These are phyloP conservation scores for Chalaropsis thielavioides DNA, from an alignment of 2,329 filamentous ascomycete species.

Conservation along the genomic window DNA sequence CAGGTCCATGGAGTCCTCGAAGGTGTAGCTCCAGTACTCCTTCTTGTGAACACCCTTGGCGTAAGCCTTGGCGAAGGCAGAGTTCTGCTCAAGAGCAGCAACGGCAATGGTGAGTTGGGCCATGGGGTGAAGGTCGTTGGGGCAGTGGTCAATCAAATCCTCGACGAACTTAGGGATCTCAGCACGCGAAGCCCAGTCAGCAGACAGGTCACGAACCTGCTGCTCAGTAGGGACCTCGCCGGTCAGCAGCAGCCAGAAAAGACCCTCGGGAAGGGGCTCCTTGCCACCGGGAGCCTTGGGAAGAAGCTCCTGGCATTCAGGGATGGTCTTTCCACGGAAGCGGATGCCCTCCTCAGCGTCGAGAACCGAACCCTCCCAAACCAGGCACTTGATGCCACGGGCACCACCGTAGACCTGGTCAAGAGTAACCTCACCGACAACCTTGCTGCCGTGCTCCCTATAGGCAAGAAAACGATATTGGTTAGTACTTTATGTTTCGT, in stretches of 20 bases:
- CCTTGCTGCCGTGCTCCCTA: slow-evolving; percentile 88
- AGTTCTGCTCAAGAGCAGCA: slow-evolving; percentile 96
- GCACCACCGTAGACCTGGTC: slow-evolving; percentile 99
- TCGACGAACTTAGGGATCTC: slow-evolving; percentile 96
- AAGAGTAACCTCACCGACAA: slow-evolving; percentile 92
- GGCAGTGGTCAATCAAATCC: slow-evolving; percentile 99
- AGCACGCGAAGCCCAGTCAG: slow-evolving; percentile 96
- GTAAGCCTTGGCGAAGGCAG: slow-evolving; percentile 94
- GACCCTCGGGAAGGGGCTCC: slow-evolving; percentile 95
- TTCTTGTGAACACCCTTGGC: slow-evolving; percentile 99
- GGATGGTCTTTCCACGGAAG: slow-evolving; percentile 98
- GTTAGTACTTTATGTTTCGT: slow-evolving; percentile 19
- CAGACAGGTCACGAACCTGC: slow-evolving; percentile 95
- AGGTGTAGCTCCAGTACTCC: slow-evolving; percentile 99
- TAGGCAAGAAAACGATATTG: neutral
- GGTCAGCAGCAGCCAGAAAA: slow-evolving; percentile 98
- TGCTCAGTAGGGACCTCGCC: slow-evolving; percentile 95
- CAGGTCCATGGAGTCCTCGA: slow-evolving; percentile 98
- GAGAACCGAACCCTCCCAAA: slow-evolving; percentile 97
- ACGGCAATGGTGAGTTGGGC: slow-evolving; percentile 97
- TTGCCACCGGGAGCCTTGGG: slow-evolving; percentile 93
- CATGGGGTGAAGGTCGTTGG: slow-evolving; percentile 97
- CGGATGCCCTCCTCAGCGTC: slow-evolving; percentile 98
- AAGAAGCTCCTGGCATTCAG: slow-evolving; percentile 93
- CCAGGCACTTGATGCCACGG: slow-evolving; percentile 94